These are phyloP conservation scores for Stenogyne calaminthoides DNA, from an alignment of 305 asterid species.

Conservation along the genomic window DNA sequence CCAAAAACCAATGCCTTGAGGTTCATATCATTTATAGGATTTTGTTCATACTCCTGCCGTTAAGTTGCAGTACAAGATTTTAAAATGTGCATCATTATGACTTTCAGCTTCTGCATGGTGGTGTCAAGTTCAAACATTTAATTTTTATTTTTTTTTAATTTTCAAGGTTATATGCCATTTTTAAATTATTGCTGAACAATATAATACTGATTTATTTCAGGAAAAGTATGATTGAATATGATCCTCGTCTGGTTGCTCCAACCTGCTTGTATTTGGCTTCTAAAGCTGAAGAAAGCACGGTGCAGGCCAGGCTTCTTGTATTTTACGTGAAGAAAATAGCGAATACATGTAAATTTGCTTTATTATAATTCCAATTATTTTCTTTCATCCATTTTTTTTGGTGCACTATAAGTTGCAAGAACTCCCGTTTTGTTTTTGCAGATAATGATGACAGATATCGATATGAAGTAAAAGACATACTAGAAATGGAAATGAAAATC, in stretches of 20 bases:
- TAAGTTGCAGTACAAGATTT: background rate
- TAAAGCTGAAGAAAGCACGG: constrained; percentile 96
- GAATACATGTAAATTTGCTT: constrained; percentile 28
- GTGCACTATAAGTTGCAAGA: constrained; percentile 25
- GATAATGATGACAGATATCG: constrained; percentile 77
- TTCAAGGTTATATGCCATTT: background rate
- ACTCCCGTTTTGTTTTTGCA: constrained; percentile 42
- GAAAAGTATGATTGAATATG: constrained; percentile 82
- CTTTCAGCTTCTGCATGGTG: background rate
- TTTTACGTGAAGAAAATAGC: constrained; percentile 84
- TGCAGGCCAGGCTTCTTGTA: constrained; percentile 84
- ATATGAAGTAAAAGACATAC: constrained; percentile 84
- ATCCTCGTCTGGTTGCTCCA: constrained; percentile 95
- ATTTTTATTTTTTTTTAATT: background rate
- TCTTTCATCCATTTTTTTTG: constrained; percentile 1
- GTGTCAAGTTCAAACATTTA: background rate
- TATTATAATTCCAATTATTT: background rate
- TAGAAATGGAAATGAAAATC: constrained; percentile 97
- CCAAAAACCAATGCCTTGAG: background rate
- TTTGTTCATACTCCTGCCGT: background rate
- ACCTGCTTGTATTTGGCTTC: constrained; percentile 95
- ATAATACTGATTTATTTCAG: constrained; percentile 41
- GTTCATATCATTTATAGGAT: background rate
- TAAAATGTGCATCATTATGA: background rate
- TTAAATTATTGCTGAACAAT: background rate